Conservation (phyloP, 202 grass and related monocot genomes). For the Musa balbisiana region DNA sequence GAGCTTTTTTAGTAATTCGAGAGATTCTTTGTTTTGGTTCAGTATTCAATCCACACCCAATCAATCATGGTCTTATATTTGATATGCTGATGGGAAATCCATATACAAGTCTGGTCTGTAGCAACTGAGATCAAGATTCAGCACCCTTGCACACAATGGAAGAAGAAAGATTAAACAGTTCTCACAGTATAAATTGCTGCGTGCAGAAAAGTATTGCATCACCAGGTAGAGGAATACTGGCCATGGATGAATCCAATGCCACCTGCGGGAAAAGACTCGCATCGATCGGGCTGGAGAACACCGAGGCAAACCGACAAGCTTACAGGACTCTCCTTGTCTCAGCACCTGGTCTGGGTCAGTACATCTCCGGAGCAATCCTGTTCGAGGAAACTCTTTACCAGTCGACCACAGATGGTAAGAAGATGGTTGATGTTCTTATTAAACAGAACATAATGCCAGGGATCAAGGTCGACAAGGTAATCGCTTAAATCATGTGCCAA, state of each 20-base stretch:
- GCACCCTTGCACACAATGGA: too few relatives aligned
- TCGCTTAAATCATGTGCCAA: too few relatives aligned
- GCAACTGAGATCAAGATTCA: too few relatives aligned
- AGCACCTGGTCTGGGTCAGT: conserved; percentile 5
- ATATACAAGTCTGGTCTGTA: too few relatives aligned
- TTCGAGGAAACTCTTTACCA: conserved; percentile 20
- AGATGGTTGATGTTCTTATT: conserved; percentile 12
- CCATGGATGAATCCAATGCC: conserved; percentile 17
- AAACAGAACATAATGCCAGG: conserved; percentile 9
- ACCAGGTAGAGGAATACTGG: conserved; percentile 11
- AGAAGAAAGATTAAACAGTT: too few relatives aligned
- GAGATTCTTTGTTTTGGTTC: too few relatives aligned
- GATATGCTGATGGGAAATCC: too few relatives aligned
- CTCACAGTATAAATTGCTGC: not conserved
- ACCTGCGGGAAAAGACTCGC: conserved; percentile 18
- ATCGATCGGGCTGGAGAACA: conserved; percentile 20
- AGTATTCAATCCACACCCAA: too few relatives aligned
- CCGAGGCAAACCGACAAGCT: conserved; percentile 11
- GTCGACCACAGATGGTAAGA: conserved; percentile 10
- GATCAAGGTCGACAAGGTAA: conserved; percentile 22
- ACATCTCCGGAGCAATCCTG: conserved; percentile 19
- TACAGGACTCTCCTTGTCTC: conserved; percentile 10
- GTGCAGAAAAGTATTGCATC: conserved; percentile 8
- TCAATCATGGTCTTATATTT: too few relatives aligned
- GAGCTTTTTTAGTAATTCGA: too few relatives aligned